Evolutionary conservation across 805 yeast species (phyloP).

Genomic region (Nakazawaea peltata): DNA sequence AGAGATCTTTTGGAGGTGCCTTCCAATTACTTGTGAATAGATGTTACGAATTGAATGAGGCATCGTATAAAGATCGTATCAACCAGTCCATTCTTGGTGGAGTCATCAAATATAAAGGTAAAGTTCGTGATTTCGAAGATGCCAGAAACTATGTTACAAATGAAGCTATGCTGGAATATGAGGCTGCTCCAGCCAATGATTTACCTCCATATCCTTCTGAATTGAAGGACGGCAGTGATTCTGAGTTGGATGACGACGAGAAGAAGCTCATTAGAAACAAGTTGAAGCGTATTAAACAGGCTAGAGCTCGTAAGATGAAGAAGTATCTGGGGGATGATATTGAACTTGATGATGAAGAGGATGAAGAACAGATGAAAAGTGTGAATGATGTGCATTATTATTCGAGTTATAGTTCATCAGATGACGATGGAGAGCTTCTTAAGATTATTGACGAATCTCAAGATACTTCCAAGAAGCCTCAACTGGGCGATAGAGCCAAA

Average conservation of each 20-base stretch:
- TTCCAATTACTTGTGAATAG: constrained; percentile 66
- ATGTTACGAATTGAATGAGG: constrained; percentile 63
- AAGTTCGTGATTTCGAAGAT: constrained; percentile 68
- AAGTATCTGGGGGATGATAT: not conserved
- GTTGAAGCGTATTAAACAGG: constrained; percentile 5
- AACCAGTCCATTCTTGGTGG: constrained; percentile 76
- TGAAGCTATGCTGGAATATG: constrained; percentile 38
- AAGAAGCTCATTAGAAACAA: constrained; percentile 20
- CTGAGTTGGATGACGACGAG: not conserved
- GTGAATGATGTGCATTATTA: constrained; percentile 33
- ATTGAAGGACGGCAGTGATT: not conserved
- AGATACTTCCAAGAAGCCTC: constrained; percentile 1
- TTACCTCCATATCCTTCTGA: constrained; percentile 27
- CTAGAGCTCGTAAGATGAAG: not conserved
- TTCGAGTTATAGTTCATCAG: constrained; percentile 30
- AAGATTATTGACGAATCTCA: constrained; percentile 8
- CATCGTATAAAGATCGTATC: constrained; percentile 56
- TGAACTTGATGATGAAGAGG: not conserved
- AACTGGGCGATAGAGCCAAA: not conserved
- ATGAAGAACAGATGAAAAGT: constrained; percentile 19
- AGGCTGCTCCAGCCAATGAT: constrained; percentile 11
- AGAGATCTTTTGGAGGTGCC: constrained; percentile 85
- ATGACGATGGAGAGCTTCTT: constrained; percentile 17
- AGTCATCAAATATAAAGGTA: constrained; percentile 67
- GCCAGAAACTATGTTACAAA: constrained; percentile 58